A percentile compares a stretch with the other conserved stretches of the same genome.
phyloP scores from a whole-genome alignment of 2,329 filamentous ascomycete species.

The Xenoacremonium recifei region DNA sequence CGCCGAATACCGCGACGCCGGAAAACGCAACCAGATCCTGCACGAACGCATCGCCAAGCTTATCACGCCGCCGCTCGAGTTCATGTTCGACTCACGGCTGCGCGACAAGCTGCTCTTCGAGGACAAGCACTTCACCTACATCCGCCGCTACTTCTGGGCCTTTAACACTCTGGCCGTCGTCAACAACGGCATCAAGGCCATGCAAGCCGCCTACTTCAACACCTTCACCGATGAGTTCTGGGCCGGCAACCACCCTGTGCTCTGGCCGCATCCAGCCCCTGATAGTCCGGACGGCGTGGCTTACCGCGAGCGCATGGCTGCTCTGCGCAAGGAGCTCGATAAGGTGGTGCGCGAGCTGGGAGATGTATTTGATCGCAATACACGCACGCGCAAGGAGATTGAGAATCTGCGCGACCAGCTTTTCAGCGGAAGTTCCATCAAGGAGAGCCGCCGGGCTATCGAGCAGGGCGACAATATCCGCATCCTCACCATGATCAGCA shows the following conservation, averaged over 20 bases:
- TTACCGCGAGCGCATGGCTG: constrained; percentile 48
- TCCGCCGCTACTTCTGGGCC: constrained; percentile 61
- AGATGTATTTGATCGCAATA: constrained; percentile 48
- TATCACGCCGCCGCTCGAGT: constrained; percentile 57
- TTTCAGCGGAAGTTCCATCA: constrained; percentile 62
- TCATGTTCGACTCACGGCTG: constrained; percentile 56
- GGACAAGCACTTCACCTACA: constrained; percentile 60
- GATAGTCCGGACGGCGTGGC: constrained; percentile 42
- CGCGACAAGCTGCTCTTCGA: constrained; percentile 61
- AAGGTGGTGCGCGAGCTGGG: constrained; percentile 49
- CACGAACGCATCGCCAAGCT: constrained; percentile 57
- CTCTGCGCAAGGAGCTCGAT: constrained; percentile 48
- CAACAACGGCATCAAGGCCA: constrained; percentile 57
- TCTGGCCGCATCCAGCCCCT: constrained; percentile 54
- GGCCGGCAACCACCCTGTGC: constrained; percentile 50
- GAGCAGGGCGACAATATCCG: constrained; percentile 65
- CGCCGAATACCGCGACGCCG: constrained; percentile 59
- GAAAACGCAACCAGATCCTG: constrained; percentile 56
- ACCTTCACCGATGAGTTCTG: constrained; percentile 60
- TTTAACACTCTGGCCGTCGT: constrained; percentile 60
- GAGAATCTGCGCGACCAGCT: constrained; percentile 58
- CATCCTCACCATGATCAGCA: constrained; percentile 57
- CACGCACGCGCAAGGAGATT: constrained; percentile 54
- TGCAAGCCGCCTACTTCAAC: constrained; percentile 55
- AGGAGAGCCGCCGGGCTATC: constrained; percentile 59